phyloP scores from a whole-genome alignment of 169 alveolate species.

The Blepharisma undulans region DNA sequence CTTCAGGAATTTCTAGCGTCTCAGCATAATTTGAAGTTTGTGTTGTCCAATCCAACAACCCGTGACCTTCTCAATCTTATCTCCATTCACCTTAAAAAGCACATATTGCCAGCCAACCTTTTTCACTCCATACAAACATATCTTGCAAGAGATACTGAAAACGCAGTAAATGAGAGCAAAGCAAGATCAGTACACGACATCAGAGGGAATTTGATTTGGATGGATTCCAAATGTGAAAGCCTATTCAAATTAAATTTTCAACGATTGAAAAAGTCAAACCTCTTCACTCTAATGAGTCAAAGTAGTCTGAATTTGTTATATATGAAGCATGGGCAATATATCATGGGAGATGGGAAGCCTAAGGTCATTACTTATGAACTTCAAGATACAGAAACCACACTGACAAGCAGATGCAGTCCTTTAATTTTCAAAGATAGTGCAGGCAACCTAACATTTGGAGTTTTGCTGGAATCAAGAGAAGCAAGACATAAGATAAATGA shows the following conservation, averaged over 20 bases:
- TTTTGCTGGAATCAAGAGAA: neutral
- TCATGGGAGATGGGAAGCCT: neutral
- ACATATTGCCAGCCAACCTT: neutral
- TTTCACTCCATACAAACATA: neutral
- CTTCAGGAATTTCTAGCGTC: neutral
- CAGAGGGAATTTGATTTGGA: constrained; percentile 17
- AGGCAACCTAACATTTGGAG: neutral
- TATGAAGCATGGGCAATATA: neutral
- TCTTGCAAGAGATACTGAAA: neutral
- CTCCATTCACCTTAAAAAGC: neutral
- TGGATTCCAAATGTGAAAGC: neutral
- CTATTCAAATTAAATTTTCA: neutral
- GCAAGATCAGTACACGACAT: constrained; percentile 3
- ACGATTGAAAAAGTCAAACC: neutral
- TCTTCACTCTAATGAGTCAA: neutral
- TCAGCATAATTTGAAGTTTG: neutral
- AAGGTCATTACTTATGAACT: neutral
- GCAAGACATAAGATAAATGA: neutral
- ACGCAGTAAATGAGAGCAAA: neutral
- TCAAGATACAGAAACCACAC: neutral
- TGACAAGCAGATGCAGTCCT: constrained; percentile 21
- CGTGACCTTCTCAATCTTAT: neutral
- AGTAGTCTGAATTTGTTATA: neutral
- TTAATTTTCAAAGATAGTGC: neutral
- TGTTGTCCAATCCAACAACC: neutral